These are phyloP conservation scores for Neopestalotiopsis rosae DNA, from an alignment of 2,329 filamentous ascomycete genomes.

Conservation along the genomic window DNA sequence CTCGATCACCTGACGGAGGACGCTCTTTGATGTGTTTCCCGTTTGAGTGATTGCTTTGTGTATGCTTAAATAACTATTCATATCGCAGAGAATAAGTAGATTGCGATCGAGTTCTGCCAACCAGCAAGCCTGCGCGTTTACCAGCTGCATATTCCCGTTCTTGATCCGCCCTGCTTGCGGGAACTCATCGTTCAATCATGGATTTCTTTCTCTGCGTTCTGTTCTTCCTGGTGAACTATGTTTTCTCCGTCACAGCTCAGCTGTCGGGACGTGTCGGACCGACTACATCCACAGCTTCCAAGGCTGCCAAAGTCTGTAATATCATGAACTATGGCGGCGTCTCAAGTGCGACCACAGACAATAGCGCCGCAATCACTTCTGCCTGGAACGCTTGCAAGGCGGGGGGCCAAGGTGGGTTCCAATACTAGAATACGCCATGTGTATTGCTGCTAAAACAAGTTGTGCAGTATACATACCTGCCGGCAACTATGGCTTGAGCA, in stretches of 20 bases:
- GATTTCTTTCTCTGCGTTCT: not conserved
- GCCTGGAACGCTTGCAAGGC: slow-evolving; percentile 46
- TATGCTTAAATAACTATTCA: no score
- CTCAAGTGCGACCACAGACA: slow-evolving; percentile 52
- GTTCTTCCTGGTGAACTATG: not conserved
- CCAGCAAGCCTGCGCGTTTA: no score
- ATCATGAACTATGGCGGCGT: slow-evolving; percentile 55
- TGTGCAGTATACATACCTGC: slow-evolving; percentile 22
- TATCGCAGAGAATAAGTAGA: no score
- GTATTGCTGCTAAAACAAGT: not conserved
- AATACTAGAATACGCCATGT: not conserved
- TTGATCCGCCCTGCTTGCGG: no score
- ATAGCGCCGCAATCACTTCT: slow-evolving; percentile 32
- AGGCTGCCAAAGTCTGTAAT: slow-evolving; percentile 45
- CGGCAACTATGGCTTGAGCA: slow-evolving; percentile 24
- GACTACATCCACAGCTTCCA: slow-evolving; percentile 39
- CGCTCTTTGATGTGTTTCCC: no score
- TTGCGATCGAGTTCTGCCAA: no score
- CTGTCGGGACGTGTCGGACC: slow-evolving; percentile 52
- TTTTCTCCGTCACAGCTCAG: slow-evolving; percentile 24
- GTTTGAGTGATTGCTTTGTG: no score
- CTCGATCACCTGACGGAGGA: no score
- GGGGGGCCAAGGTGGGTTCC: slow-evolving; percentile 42
- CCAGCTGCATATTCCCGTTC: no score
- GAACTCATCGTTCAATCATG: not conserved